Evolutionary conservation across 768 basidiomycete species (phyloP).

Genomic region (Mrakia frigida): DNA sequence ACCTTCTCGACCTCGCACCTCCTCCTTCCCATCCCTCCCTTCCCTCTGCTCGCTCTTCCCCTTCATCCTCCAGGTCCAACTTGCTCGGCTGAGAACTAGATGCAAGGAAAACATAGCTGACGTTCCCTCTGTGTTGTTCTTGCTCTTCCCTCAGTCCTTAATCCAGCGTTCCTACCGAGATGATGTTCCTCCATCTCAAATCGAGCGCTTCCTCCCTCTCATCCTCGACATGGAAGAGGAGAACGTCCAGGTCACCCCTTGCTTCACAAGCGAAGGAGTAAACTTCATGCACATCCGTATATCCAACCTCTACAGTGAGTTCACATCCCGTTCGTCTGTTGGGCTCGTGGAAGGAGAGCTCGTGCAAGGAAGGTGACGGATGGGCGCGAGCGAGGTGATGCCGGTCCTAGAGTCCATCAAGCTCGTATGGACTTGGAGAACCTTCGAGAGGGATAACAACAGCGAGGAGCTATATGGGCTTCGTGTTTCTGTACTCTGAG

Average conservation of each 20-base stretch:
- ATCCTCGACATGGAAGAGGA: conserved; percentile 96
- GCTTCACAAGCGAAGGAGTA: conserved; percentile 88
- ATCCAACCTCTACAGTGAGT: conserved; percentile 90
- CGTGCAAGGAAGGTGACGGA: not conserved
- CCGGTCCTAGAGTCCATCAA: too few relatives aligned
- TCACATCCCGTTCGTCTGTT: not conserved
- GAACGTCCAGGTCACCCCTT: conserved; percentile 89
- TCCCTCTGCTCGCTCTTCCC: not conserved
- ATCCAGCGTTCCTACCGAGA: conserved; percentile 96
- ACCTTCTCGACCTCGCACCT: not conserved
- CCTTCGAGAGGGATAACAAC: too few relatives aligned
- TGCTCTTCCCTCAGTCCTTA: conserved; percentile 52
- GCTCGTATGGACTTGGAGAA: too few relatives aligned
- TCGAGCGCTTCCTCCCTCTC: conserved; percentile 90
- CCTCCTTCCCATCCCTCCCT: not conserved
- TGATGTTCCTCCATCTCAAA: conserved; percentile 80
- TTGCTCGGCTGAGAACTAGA: not conserved
- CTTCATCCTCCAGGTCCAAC: not conserved
- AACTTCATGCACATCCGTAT: conserved; percentile 99
- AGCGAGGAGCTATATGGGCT: too few relatives aligned
- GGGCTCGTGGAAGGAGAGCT: not conserved
- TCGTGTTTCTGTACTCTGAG: too few relatives aligned
- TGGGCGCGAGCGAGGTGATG: not conserved
- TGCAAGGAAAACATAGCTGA: not conserved
- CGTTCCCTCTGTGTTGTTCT: not conserved